Evolutionary conservation across 768 basidiomycete species (phyloP), one percentile per base, ranked within the genome.

Genomic region (Tylopilus felleus): DNA sequence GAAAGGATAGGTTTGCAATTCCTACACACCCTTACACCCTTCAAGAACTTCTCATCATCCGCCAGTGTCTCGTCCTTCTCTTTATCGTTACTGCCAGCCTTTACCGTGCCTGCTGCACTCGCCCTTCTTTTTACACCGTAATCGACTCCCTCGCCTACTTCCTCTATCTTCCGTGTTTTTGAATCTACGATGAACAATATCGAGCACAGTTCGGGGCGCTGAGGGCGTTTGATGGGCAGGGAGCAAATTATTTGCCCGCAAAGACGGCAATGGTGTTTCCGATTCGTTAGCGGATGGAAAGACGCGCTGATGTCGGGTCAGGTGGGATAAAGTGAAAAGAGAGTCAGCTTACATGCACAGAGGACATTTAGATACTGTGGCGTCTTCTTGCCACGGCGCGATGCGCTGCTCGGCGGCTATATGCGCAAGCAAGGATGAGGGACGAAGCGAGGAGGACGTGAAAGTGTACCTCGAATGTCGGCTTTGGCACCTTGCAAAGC

Each of bases 251-350:
- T 90, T 51, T 86, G 78, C 0, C 96, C 96, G 60, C 96, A 98
- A 14, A 98, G 75, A 9, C 96, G 85, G 67, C 96, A 98, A 65
- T 98, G 96, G 61, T 98, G 96, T 72, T 96, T 96, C 14, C 96
- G 84, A 60, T 93, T 96, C 1, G 93, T 91, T 3, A 98, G 72
- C 0, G 90, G 83, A 65, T 94, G 90, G 66, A 98, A 98, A 2
- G 87, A 82, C 47, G 81, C 78, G 60, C 82, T 83, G 52, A 42
- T 25, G 35, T 21, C n/a, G 40, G 17, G 47, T 68, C 41, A 61
- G 53, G 46, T 21, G 35, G 12, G 38, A 36, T 28, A 40, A 31
- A 25, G 42, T 8, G 17, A 25, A 53, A 13, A 28, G 39, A 42
- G 41, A 45, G 39, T 19, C 1, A 73, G 56, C 83, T 68, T 69